These are phyloP conservation scores for Backusella tarrabulga DNA, from an alignment of 192 early-diverging fungal species.

Conservation along the genomic window DNA sequence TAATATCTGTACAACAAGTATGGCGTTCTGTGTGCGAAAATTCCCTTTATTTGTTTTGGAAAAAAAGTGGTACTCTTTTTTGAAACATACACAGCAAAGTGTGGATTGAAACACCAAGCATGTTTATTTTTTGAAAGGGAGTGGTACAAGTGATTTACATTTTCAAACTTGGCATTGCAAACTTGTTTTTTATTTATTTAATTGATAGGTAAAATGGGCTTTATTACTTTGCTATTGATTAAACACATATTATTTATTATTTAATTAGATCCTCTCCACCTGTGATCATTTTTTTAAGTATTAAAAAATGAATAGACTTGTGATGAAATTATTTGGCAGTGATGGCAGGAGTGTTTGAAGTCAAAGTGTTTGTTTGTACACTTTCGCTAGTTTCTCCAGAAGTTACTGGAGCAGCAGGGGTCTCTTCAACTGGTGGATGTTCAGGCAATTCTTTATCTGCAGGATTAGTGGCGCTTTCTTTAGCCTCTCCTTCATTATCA, in stretches of 20 bases:
- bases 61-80: neutral
- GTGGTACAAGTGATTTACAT: neutral
- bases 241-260: neutral
- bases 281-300: neutral
- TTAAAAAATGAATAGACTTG: neutral
- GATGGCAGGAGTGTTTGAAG: neutral
- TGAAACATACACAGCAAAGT: neutral
- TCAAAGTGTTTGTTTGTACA: neutral
- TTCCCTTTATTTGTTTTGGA: neutral
- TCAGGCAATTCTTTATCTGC: neutral
- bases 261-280: neutral
- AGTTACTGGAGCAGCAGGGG: neutral
- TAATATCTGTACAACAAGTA: neutral
- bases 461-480: neutral
- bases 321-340: neutral
- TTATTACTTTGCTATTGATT: slow-evolving; percentile 6
- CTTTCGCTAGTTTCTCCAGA: neutral
- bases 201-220: neutral
- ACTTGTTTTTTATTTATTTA: neutral
- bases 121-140: neutral
- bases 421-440: neutral
- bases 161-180: neutral
- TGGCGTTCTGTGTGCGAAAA: neutral
- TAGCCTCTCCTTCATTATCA: neutral
- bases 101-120: neutral